Base-by-base conservation (phyloP, 306 rosid genomes). In the Lathyrus sativus region DNA sequence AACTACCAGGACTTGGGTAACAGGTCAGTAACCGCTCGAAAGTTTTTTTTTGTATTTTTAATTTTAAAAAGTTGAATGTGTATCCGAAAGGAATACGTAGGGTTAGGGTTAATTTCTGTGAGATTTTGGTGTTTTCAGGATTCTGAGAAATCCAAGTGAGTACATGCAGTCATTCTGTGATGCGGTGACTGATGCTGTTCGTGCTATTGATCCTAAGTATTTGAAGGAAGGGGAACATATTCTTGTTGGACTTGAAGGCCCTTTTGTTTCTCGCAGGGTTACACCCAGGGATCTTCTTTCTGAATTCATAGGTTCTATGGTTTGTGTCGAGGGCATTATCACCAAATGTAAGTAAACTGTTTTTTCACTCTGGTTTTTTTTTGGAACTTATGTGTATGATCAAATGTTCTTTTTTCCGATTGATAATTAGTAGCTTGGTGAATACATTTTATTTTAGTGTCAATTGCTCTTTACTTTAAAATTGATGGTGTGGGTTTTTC, bases 221-320 rank as follows among this genome's bases (percentile, higher is more conserved):
- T 82, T 90, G 82, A 90, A 90, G 79, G 91, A 84, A 71, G 98
- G 96, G 54, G 97, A 93, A 43, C 97, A 90, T 39, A 87, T 93
- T 42, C 84, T 77, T 10, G 97, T 93, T 45, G 99, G 99, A 13
- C 84, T 93, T 60, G 93, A 85, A 83, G 99, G 97, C 2, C 96
- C 93, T 14, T 93, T 93, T 45, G 99, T 88, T 70, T 90, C 99
- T 22, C 96, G 96, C 2, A 83, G 95, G 0, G 88, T 93, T 77
- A 88, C 97, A 3, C 99, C 99, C 0, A 82, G 99, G 64, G 99
- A 90, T 0, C 89, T 93, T 60, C 89, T 93, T 3, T 86, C 99
- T 64, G 85, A 84, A 55, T 93, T 88, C 81, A 93, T 93, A 43
- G 97, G 99, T 46, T 86, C 97, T 60, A 82, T 93, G 99, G 99